phyloP scores from a whole-genome alignment of 208 protist species.

The Trypanosoma conorhini region DNA sequence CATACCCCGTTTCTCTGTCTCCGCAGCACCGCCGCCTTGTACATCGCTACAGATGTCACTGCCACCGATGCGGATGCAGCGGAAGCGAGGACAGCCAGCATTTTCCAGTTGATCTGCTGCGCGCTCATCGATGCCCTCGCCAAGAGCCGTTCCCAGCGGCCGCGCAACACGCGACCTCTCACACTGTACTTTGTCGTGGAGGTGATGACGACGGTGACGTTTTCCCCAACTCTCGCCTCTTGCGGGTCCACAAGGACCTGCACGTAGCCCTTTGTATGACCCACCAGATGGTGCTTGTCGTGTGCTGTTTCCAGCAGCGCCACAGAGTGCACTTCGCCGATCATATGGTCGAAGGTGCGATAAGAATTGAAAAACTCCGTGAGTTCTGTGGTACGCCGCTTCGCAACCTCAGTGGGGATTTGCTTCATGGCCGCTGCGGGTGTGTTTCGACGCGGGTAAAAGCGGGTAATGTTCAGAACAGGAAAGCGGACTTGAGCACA shows the following conservation, averaged over 20 bases:
- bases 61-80: not conserved
- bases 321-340: slow-evolving; percentile 39
- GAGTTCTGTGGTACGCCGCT: slow-evolving; percentile 36
- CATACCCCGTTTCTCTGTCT: not conserved
- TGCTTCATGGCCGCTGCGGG: slow-evolving; percentile 71
- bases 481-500: slow-evolving; percentile 37
- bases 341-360: slow-evolving; percentile 30
- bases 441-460: slow-evolving; percentile 87
- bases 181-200: slow-evolving; percentile 43
- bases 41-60: not conserved
- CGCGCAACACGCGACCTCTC: slow-evolving; percentile 23
- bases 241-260: slow-evolving; percentile 54
- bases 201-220: slow-evolving; percentile 29
- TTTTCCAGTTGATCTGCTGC: not conserved
- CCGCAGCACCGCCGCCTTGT: not conserved
- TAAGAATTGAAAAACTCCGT: slow-evolving; percentile 63
- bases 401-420: slow-evolving; percentile 38
- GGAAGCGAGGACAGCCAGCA: not conserved
- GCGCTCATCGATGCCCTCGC: not conserved
- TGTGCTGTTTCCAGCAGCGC: slow-evolving; percentile 53
- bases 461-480: slow-evolving; percentile 88
- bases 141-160: slow-evolving; percentile 6
- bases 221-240: slow-evolving; percentile 38
- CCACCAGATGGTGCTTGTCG: slow-evolving; percentile 61
- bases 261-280: slow-evolving; percentile 61